A percentile compares a stretch with the other conserved stretches of the same genome.
Conservation (phyloP, 768 basidiomycete species). For the Pulveroboletus sp. region DNA sequence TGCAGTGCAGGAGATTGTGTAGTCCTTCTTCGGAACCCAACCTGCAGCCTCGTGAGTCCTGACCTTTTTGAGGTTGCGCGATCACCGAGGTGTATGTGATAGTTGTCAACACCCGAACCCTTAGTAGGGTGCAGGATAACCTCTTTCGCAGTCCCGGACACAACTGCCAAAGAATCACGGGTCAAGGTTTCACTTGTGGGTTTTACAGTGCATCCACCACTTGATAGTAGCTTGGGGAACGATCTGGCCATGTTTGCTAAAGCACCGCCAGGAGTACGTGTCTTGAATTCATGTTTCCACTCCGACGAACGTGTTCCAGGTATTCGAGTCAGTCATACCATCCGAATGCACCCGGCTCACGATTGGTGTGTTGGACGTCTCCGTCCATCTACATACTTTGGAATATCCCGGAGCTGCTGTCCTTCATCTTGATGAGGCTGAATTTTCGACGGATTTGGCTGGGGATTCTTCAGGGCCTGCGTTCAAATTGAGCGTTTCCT, state of each 20-base stretch:
- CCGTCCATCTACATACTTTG: slow-evolving; percentile 58
- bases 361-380: slow-evolving; percentile 65
- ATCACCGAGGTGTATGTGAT: slow-evolving; percentile 3
- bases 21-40: slow-evolving; percentile 55
- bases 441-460: slow-evolving; percentile 71
- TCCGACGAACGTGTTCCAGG: slow-evolving; percentile 38
- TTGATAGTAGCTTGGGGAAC: slow-evolving; percentile 59
- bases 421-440: slow-evolving; percentile 58
- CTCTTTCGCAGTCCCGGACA: slow-evolving; percentile 58
- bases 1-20: slow-evolving; percentile 30
- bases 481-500: slow-evolving; percentile 47
- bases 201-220: slow-evolving; percentile 58
- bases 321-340: slow-evolving; percentile 91
- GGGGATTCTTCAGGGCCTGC: slow-evolving; percentile 59
- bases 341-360: slow-evolving; percentile 77
- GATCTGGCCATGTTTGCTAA: slow-evolving; percentile 68
- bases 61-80: background rate
- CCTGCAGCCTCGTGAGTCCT: slow-evolving; percentile 55
- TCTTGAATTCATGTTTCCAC: background rate
- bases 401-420: slow-evolving; percentile 65
- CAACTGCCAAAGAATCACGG: slow-evolving; percentile 74
- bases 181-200: slow-evolving; percentile 62
- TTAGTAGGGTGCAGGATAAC: slow-evolving; percentile 64
- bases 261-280: slow-evolving; percentile 83
- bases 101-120: slow-evolving; percentile 49